phyloP scores from a whole-genome alignment of 371 early-diverging fungal species.

The Paramicrosporidium saccamoebae region DNA sequence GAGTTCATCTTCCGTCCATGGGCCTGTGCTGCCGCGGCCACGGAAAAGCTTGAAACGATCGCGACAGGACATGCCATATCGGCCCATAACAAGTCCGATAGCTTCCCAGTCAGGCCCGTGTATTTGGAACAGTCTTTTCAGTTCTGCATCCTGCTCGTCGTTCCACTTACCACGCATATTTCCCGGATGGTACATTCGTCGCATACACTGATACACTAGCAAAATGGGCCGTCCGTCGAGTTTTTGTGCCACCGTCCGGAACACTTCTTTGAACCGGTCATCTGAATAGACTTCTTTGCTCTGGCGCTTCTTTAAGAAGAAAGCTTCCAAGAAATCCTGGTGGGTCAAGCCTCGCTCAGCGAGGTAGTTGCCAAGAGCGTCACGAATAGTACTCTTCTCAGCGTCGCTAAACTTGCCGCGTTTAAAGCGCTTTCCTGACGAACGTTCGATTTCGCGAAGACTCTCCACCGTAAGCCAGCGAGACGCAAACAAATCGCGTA shows the following conservation, averaged over 20 bases:
- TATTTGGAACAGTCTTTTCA: slow-evolving; percentile 5
- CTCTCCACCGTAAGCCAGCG: slow-evolving; percentile 6
- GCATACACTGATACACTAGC: slow-evolving; percentile 8
- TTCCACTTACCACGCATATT: slow-evolving; percentile 9
- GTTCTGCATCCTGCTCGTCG: slow-evolving; percentile 4
- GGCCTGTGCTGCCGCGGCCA: too few species aligned
- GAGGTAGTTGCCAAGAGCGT: slow-evolving; percentile 2
- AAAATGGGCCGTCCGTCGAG: slow-evolving; percentile 6
- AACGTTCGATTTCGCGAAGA: slow-evolving; percentile 4
- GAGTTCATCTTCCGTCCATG: too few species aligned
- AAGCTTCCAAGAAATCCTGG: slow-evolving; percentile 4
- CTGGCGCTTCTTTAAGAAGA: slow-evolving; percentile 5
- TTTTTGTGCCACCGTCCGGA: slow-evolving; percentile 6
- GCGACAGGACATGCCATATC: slow-evolving; percentile 9
- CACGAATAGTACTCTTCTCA: slow-evolving; percentile 5
- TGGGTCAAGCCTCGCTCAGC: slow-evolving; percentile 3
- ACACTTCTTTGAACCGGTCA: slow-evolving; percentile 5
- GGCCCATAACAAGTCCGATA: slow-evolving; percentile 5
- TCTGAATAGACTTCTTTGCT: too few species aligned
- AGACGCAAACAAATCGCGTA: too few species aligned
- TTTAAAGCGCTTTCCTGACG: slow-evolving; percentile 5
- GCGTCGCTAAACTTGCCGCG: slow-evolving; percentile 7
- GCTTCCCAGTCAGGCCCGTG: slow-evolving; percentile 8
- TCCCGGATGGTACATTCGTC: slow-evolving; percentile 6
- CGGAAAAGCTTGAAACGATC: too few species aligned